Evolutionary conservation across 306 rosid genomes (phyloP).

Genomic region (Inga leiocalycina): DNA sequence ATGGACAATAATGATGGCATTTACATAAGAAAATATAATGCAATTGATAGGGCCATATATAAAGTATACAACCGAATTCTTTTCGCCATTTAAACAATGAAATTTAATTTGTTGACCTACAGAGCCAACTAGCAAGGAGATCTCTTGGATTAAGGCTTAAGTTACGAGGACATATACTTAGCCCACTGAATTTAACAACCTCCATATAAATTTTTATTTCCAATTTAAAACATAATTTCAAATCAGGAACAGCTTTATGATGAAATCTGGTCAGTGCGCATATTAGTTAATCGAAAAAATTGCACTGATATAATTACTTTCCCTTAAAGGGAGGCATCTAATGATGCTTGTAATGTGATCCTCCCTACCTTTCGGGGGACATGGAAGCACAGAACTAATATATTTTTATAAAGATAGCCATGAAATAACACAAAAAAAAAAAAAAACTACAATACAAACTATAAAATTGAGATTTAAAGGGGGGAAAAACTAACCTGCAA

Average conservation of each 20-base stretch:
- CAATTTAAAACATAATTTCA: background rate
- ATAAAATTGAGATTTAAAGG: background rate
- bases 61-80: background rate
- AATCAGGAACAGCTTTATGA: background rate
- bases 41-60: background rate
- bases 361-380: background rate
- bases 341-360: background rate
- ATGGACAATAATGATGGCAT: background rate
- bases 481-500: conserved; percentile 69
- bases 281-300: background rate
- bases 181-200: background rate
- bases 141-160: background rate
- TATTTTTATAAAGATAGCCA: background rate
- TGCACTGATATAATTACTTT: background rate
- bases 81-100: background rate
- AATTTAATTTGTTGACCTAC: background rate
- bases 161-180: background rate
- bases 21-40: background rate
- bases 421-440: background rate
- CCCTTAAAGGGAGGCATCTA: background rate
- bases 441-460: background rate
- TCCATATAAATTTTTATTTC: background rate
- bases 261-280: background rate
- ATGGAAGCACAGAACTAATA: background rate
- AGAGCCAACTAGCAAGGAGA: background rate